Percentiles rank a stretch among this genome's conserved stretches.
Evolutionary conservation across 1,139 yeast species (phyloP).

Genomic region (Saccharomyces hybrid): DNA sequence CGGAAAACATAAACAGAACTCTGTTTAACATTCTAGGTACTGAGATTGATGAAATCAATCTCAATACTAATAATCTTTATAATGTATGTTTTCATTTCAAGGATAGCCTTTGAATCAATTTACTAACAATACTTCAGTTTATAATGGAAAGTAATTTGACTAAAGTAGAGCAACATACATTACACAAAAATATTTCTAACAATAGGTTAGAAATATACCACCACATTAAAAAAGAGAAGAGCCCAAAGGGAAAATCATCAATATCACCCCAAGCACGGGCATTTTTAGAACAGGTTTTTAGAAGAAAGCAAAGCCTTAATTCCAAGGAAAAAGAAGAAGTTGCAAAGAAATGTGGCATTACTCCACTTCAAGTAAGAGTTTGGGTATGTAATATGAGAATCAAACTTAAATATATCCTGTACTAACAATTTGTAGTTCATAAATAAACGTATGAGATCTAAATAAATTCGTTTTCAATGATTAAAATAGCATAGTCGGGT

Average conservation of each 20-base stretch:
- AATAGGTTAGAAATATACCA: neutral
- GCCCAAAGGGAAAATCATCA: neutral
- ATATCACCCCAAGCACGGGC: slow-evolving; percentile 7
- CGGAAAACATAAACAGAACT: neutral
- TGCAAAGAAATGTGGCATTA: slow-evolving; percentile 13
- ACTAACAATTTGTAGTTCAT: slow-evolving; percentile 1
- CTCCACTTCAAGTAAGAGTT: slow-evolving; percentile 13
- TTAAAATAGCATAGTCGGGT: neutral
- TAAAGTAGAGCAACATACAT: neutral
- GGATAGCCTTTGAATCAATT: neutral
- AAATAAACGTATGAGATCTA: slow-evolving; percentile 1
- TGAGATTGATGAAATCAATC: neutral
- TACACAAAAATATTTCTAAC: neutral
- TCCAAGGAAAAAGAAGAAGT: slow-evolving; percentile 12
- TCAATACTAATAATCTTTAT: neutral
- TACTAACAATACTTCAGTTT: neutral
- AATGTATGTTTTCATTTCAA: neutral
- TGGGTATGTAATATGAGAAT: slow-evolving; percentile 8
- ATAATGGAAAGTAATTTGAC: neutral
- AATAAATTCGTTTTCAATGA: neutral
- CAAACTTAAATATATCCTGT: neutral
- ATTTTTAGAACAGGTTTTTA: slow-evolving; percentile 10
- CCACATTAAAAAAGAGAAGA: neutral
- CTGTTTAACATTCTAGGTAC: neutral
- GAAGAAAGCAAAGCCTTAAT: slow-evolving; percentile 11